Evolutionary conservation across 345 rosid genomes (phyloP).

Genomic region (Toxicodendron radicans): DNA sequence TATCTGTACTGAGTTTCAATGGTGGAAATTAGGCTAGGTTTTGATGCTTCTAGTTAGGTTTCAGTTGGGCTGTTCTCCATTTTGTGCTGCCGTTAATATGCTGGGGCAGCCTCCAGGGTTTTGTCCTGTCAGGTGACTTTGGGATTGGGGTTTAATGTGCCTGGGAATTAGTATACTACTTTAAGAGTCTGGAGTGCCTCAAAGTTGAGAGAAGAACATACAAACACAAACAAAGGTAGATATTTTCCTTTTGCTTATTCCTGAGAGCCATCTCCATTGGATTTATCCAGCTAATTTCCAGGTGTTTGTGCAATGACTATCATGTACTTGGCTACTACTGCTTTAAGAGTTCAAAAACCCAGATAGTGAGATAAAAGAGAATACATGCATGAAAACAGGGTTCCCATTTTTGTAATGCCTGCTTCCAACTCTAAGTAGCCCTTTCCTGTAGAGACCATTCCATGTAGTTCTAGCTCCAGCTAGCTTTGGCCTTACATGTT

Average conservation of each 20-base stretch:
- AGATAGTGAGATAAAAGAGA: neutral
- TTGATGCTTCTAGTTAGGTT: neutral
- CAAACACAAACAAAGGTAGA: neutral
- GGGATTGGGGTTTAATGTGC: neutral
- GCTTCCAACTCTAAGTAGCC: neutral
- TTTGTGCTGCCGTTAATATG: neutral
- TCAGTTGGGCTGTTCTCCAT: neutral
- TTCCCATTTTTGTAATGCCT: neutral
- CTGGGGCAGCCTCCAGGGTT: neutral
- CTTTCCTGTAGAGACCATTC: neutral
- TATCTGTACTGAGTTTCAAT: neutral
- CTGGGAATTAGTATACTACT: neutral
- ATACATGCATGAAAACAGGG: neutral
- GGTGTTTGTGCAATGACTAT: neutral
- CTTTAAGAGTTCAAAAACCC: neutral
- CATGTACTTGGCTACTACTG: neutral
- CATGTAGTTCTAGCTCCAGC: neutral
- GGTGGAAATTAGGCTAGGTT: neutral
- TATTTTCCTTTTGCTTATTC: neutral
- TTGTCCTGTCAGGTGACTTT: slow-evolving; percentile 3
- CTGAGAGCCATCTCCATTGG: neutral
- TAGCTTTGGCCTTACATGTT: neutral
- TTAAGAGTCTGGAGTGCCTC: neutral
- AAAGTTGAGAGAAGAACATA: neutral
- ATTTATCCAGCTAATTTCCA: neutral